phyloP scores from a whole-genome alignment of 129 eudicot species.

The Ambrosia trifida region DNA sequence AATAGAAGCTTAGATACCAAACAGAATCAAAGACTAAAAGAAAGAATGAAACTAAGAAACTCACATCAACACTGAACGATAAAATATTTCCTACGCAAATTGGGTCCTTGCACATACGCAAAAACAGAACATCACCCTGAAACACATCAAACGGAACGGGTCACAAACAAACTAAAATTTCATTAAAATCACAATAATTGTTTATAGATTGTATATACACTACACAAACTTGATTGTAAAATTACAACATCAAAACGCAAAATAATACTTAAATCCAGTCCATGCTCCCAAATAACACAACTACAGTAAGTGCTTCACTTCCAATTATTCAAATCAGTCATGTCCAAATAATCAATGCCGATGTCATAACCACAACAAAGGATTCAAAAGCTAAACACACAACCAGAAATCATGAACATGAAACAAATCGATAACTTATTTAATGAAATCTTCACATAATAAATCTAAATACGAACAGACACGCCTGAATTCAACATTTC shows the following conservation, averaged over 20 bases:
- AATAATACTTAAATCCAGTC: constrained; percentile 12
- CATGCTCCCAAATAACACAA: constrained; percentile 29
- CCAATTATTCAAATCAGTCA: constrained; percentile 22
- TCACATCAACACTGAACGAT: constrained; percentile 17
- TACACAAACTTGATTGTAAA: not conserved
- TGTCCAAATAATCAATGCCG: constrained; percentile 26
- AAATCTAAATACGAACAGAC: too few species aligned
- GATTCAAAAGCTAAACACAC: not conserved
- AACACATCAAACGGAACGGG: not conserved
- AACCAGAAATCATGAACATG: not conserved
- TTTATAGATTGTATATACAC: not conserved
- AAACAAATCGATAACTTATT: not conserved
- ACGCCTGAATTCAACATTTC: too few species aligned
- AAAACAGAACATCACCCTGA: constrained; percentile 22
- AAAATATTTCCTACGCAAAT: constrained; percentile 19
- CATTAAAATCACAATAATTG: not conserved
- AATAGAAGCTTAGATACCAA: not conserved
- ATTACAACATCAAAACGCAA: not conserved
- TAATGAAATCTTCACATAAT: not conserved
- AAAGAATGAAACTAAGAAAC: not conserved
- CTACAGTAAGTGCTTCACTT: constrained; percentile 11
- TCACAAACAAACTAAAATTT: constrained; percentile 9
- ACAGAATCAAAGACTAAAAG: not conserved
- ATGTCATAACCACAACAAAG: constrained; percentile 14
- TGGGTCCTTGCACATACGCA: constrained; percentile 26